A percentile compares a stretch with the other conserved stretches of the same genome.
These are phyloP conservation scores for Aspergillus nanangensis DNA, from an alignment of 495 filamentous ascomycete genomes.

Conservation along the genomic window DNA sequence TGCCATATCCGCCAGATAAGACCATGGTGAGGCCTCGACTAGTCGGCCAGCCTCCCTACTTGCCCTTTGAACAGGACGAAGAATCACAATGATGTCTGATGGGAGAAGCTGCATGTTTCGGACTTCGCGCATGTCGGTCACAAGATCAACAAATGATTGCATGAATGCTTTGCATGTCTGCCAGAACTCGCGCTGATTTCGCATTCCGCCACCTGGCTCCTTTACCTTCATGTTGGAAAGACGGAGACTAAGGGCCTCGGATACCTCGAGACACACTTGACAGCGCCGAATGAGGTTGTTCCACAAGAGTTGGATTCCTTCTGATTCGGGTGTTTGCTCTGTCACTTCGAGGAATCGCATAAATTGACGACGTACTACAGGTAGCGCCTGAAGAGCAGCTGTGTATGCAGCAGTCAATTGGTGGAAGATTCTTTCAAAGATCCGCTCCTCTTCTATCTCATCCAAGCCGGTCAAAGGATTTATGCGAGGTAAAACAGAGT, in stretches of 20 bases:
- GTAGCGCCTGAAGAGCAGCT: conserved; percentile 60
- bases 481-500: conserved; percentile 31
- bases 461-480: conserved; percentile 52
- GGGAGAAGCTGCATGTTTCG: conserved; percentile 60
- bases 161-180: conserved; percentile 73
- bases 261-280: conserved; percentile 57
- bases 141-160: conserved; percentile 69
- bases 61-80: conserved; percentile 70
- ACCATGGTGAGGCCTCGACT: conserved; percentile 78
- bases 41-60: conserved; percentile 70
- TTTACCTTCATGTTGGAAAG: conserved; percentile 79
- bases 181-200: conserved; percentile 79
- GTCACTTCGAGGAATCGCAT: conserved; percentile 42
- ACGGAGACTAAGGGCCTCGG: conserved; percentile 61
- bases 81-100: conserved; percentile 59
- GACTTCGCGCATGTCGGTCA: conserved; percentile 65
- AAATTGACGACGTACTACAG: conserved; percentile 61
- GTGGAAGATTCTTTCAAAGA: conserved; percentile 76
- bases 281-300: conserved; percentile 63
- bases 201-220: conserved; percentile 63
- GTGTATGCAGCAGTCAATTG: conserved; percentile 65
- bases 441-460: conserved; percentile 69
- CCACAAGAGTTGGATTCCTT: conserved; percentile 61
- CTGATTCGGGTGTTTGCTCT: conserved; percentile 38
- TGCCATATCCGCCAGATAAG: conserved; percentile 43